Evolutionary conservation across 306 rosid species (phyloP), one percentile per base, ranked within the genome.

Genomic region (Rubus idaeus): DNA sequence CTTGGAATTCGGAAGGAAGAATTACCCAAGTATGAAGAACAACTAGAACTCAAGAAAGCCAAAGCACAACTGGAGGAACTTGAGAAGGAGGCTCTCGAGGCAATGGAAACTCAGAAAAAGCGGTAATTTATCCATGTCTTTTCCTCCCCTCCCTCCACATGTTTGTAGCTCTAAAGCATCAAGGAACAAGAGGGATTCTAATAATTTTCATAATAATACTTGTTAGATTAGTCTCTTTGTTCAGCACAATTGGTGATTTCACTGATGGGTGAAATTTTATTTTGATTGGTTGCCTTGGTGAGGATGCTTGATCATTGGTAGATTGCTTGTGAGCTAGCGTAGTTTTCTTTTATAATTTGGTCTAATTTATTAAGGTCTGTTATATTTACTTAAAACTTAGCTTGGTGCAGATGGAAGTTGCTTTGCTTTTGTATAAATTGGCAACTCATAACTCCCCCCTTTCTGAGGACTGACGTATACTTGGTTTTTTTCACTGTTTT

Each of bases 51-150:
- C 51, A 86, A 87, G 74, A 61, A 92, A 41, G 88, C 99, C 76
- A 92, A 92, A 78, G 97, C 97, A 17, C 96, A 96, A 73, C 79
- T 96, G 76, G 90, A 86, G 84, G 98, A 89, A 81, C 82, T 96
- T 84, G 86, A 92, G 88, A 89, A 88, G 85, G 98, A 96, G 57
- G 88, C 83, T 76, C 80, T 84, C 1, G 99, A 96, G 86, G 93
- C 98, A 20, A 92, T 96, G 97, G 98, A 96, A 40, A 88, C 97
- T 79, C 98, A 91, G 77, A 84, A 78, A 91, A 93, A 93, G 84
- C 83, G 97, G 99, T 96, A 75, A 92, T 77, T 42, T 77, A 47
- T 40, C 13, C 20, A 30, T 2, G 21, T 8, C 64, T 45, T 46
- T 56, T 5, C 42, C 1, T 18, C 68, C 30, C 16, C 52, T 52